A percentile compares a stretch with the other conserved stretches of the same genome.
phyloP scores from a whole-genome alignment of 2,329 filamentous ascomycete genomes.

The Penicillium decumbens region DNA sequence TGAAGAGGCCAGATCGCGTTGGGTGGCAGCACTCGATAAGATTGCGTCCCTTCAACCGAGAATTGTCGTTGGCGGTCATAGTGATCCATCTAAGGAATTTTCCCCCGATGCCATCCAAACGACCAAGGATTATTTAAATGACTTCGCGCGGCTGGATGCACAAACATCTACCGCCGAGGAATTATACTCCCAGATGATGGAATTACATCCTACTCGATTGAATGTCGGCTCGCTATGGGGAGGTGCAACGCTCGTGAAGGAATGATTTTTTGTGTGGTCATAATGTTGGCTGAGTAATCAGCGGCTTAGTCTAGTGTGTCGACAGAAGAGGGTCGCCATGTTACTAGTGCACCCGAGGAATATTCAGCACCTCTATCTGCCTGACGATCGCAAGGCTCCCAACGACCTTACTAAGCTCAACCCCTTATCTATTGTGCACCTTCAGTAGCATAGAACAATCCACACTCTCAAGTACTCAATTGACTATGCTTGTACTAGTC shows the following conservation, averaged over 20 bases:
- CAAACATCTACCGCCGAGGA: slow-evolving; percentile 3
- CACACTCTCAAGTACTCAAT: too few species aligned
- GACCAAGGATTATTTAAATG: slow-evolving; percentile 5
- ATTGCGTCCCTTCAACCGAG: slow-evolving; percentile 8
- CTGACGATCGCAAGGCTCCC: too few species aligned
- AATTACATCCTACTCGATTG: slow-evolving; percentile 2
- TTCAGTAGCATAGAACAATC: too few species aligned
- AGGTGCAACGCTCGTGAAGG: slow-evolving; percentile 4
- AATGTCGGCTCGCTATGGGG: slow-evolving; percentile 6
- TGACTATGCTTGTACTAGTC: too few species aligned
- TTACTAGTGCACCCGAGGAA: too few species aligned
- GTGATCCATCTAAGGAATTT: slow-evolving; percentile 2
- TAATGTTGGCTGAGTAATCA: too few species aligned
- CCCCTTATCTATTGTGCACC: too few species aligned
- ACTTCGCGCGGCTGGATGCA: slow-evolving; percentile 4
- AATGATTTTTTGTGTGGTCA: slow-evolving; percentile 1
- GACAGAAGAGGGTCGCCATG: too few species aligned
- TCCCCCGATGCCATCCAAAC: slow-evolving; percentile 2
- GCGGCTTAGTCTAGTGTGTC: too few species aligned
- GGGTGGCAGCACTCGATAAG: slow-evolving; percentile 5
- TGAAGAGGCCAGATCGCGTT: slow-evolving; percentile 1
- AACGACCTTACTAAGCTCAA: too few species aligned
- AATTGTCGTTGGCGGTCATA: slow-evolving; percentile 5
- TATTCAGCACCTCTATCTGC: too few species aligned
- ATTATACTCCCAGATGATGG: slow-evolving; percentile 4